Evolutionary conservation across 805 yeast genomes (phyloP).

Genomic region (Saturnispora halmiae): DNA sequence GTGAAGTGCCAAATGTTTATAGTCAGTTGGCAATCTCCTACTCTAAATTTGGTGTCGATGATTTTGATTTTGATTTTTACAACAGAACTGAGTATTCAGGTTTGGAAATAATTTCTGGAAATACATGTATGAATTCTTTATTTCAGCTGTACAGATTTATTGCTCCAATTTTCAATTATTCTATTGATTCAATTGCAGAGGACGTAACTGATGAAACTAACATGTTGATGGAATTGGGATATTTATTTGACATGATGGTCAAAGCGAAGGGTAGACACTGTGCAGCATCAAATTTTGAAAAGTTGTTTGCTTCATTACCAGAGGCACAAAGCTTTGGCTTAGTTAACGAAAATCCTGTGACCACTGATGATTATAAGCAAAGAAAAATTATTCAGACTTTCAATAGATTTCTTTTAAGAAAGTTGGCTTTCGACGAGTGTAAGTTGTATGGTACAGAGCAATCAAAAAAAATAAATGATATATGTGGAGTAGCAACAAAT

Average conservation of each 20-base stretch:
- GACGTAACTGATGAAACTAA: slow-evolving; percentile 41
- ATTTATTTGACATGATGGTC: slow-evolving; percentile 81
- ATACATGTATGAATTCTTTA: slow-evolving; percentile 67
- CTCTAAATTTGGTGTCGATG: slow-evolving; percentile 86
- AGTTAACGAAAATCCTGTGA: slow-evolving; percentile 40
- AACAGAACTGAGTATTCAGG: slow-evolving; percentile 72
- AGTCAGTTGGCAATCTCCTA: slow-evolving; percentile 67
- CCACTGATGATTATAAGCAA: slow-evolving; percentile 36
- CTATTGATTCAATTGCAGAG: slow-evolving; percentile 45
- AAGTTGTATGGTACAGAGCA: slow-evolving; percentile 20
- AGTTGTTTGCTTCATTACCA: slow-evolving; percentile 37
- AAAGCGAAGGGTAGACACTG: slow-evolving; percentile 75
- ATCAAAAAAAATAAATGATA: slow-evolving; percentile 19
- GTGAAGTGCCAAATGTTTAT: slow-evolving; percentile 64
- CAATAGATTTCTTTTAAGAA: slow-evolving; percentile 48
- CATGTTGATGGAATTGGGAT: slow-evolving; percentile 74
- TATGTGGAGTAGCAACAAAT: slow-evolving; percentile 37
- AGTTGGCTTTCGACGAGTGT: slow-evolving; percentile 42
- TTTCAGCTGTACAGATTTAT: slow-evolving; percentile 73
- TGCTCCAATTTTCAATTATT: slow-evolving; percentile 61
- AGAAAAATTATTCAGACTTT: slow-evolving; percentile 43
- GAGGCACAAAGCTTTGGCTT: slow-evolving; percentile 48
- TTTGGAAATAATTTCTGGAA: slow-evolving; percentile 78
- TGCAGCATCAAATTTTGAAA: slow-evolving; percentile 71
- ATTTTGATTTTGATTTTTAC: slow-evolving; percentile 83